Conservation (phyloP, 352 stramenopile genomes). For the Stramenopiles sp. region DNA sequence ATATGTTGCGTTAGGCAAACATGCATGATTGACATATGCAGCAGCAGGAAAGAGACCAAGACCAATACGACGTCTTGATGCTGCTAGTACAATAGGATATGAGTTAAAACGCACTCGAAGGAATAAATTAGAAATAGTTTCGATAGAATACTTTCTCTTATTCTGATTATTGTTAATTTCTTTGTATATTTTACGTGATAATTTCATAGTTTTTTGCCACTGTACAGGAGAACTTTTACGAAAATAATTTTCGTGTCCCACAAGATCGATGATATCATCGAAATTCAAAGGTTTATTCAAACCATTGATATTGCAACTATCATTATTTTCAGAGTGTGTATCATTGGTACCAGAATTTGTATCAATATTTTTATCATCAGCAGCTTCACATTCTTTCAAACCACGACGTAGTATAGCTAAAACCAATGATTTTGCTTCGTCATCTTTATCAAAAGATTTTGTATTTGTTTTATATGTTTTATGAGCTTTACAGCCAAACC, state of each 20-base stretch:
- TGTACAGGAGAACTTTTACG: background rate
- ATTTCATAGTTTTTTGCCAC: slow-evolving; percentile 4
- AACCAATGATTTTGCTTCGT: background rate
- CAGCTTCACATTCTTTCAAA: background rate
- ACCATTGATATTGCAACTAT: slow-evolving; percentile 7
- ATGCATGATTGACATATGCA: slow-evolving; percentile 7
- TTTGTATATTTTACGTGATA: slow-evolving; percentile 4
- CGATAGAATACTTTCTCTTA: background rate
- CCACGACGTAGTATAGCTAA: background rate
- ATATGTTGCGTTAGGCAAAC: background rate
- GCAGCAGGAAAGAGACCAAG: slow-evolving; percentile 1
- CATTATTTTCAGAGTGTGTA: no score
- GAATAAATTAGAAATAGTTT: slow-evolving; percentile 5
- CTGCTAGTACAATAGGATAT: background rate
- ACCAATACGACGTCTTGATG: background rate
- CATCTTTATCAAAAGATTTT: no score
- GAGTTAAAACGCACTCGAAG: slow-evolving; percentile 6
- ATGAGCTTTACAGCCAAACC: no score
- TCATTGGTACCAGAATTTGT: no score
- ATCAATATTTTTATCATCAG: slow-evolving; percentile 6
- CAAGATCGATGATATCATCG: slow-evolving; percentile 6
- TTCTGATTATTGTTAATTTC: background rate
- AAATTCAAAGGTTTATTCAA: slow-evolving; percentile 6
- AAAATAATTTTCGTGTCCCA: slow-evolving; percentile 2
- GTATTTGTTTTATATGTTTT: no score